Evolutionary conservation across 345 rosid species (phyloP), one percentile per base, ranked within the genome.

Genomic region (Mallotus nudiflorus): DNA sequence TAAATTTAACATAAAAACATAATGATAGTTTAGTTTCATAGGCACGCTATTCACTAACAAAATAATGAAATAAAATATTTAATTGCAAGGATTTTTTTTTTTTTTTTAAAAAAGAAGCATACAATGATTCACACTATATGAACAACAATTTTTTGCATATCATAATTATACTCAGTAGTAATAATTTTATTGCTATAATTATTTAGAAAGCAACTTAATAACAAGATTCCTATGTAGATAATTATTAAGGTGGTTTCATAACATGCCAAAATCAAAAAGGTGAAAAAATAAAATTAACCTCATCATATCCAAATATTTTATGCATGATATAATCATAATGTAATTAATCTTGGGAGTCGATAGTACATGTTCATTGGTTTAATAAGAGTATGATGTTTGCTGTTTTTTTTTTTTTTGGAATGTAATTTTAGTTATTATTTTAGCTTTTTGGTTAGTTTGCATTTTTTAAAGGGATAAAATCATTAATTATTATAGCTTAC

Each of bases 201-300:
- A 54, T 16, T 39, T 15, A 68, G 62, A 68, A 42, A 68, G 64
- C 12, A 42, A 55, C 28, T 27, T 42, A 55, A 46, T 13, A 67
- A 68, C 28, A 52, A n/a, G 5, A 25, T 60, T 29, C 15, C 42
- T 7, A 35, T 46, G 59, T 50, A 35, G 7, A 33, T 70, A 13
- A 18, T 70, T 45, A 70, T 50, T 37, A 39, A 3, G 65, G 49
- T 62, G 59, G 60, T 51, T 70, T 60, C 71, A 54, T 37, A 37
- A 14, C 54, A 15, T n/a, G 9, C 49, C 18, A 61, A 61, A 29
- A 16, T 3, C 4, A 33, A 33, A 33, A 33, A 33, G n/a, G n/a
- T 33, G 4, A 33, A 33, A 33, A 33, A 33, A 2, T 6, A 33
- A 42, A 40, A 20, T 16, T 22, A 51, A 62, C 4, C 20, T 3